Evolutionary conservation across 352 stramenopile genomes (phyloP).

Genomic region (Globisporangium splendens): DNA sequence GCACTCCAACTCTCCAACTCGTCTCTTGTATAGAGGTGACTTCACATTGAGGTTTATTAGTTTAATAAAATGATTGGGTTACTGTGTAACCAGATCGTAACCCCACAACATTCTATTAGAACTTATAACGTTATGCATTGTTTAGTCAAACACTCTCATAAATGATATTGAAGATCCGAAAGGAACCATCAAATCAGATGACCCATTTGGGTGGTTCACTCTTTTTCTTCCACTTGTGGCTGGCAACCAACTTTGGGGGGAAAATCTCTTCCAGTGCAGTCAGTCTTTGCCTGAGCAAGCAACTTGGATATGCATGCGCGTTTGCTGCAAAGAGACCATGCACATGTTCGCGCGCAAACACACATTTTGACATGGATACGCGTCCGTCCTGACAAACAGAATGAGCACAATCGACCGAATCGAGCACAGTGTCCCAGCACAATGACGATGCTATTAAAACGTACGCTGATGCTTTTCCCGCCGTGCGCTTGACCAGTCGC

Average conservation of each 20-base stretch:
- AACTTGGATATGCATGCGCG: too few relatives aligned
- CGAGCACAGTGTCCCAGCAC: neutral
- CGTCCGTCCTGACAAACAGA: too few relatives aligned
- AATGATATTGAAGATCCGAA: neutral
- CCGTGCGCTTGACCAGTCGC: too few relatives aligned
- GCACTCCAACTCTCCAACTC: neutral
- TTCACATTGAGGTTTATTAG: neutral
- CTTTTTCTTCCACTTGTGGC: neutral
- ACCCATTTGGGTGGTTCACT: too few relatives aligned
- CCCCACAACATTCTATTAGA: neutral
- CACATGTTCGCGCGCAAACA: too few relatives aligned
- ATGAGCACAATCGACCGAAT: neutral
- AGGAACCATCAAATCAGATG: too few relatives aligned
- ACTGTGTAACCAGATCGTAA: neutral
- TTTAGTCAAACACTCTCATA: neutral
- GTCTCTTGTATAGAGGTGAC: neutral
- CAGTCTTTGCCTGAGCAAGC: too few relatives aligned
- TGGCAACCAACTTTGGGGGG: neutral
- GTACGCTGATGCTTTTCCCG: too few relatives aligned
- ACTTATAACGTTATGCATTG: neutral
- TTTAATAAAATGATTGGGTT: neutral
- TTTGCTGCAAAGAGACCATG: too few relatives aligned
- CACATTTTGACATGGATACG: too few relatives aligned
- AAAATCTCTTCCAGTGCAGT: too few relatives aligned
- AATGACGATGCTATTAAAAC: too few relatives aligned